Evolutionary conservation across 768 basidiomycete species (phyloP), one percentile per base, ranked within the genome.

Genomic region (Lactifluus volemus): DNA sequence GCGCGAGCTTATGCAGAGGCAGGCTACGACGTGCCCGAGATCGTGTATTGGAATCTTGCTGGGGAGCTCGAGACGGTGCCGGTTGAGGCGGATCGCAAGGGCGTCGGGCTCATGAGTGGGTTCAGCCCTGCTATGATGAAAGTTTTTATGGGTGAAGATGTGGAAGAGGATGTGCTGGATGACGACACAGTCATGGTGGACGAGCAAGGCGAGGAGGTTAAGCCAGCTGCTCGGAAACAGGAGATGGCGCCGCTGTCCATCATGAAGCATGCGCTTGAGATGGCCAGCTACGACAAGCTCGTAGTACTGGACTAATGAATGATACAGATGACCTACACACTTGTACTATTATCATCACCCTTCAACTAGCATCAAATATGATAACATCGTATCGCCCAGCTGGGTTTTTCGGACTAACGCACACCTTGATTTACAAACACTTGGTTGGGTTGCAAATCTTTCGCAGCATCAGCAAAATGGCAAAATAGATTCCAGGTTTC

Each of bases 1-100:
- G 78, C 77, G 69, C 68, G 72, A 60, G 82, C 77, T 67, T 90
- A 83, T 64, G 67, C 68, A 49, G 70, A 76, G 60, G 84, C 82
- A 4, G 87, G 88, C 60, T 89, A 89, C 65, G 81, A 85, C 61
- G 70, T 89, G 30, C 88, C 87, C 17, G 77, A 89, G 73, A 76
- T 90, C 53, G 84, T 89, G 41, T 89, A 80, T 69, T 89, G 88
- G 88, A 77, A 89, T 68, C 70, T 89, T 68, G 70, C 71, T 4
- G 64, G 61, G 0, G 59, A 68, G 1, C 57, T 65, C 34, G 47
- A 61, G 29, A 77, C 78, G 50, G 72, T 72, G 9, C 84, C 85
- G 48, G 82, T 82, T 30, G 73, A 73, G 51, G 76, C 74, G 19
- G 79, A 83, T 36, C 72, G 73, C 68, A 74, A 79, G 69, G 87